These are phyloP conservation scores for Ustulina deusta DNA, from an alignment of 2,329 filamentous ascomycete genomes.

Conservation along the genomic window DNA sequence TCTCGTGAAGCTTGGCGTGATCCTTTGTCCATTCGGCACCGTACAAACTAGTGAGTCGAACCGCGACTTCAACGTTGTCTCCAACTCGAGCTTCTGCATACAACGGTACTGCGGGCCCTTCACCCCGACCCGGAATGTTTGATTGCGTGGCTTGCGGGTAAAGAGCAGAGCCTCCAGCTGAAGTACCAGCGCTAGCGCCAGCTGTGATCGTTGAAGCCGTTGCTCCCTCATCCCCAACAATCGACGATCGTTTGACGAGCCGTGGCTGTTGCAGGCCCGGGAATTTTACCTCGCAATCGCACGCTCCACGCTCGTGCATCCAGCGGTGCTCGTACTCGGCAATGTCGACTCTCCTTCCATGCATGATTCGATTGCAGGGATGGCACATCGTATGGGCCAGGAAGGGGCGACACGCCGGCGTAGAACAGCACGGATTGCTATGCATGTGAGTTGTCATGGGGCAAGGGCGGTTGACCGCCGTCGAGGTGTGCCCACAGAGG, in stretches of 20 bases:
- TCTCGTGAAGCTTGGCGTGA: slow-evolving; percentile 53
- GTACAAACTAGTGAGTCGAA: slow-evolving; percentile 54
- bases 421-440: slow-evolving; percentile 53
- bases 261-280: slow-evolving; percentile 54
- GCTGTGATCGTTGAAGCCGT: background rate
- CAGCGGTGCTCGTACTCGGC: slow-evolving; percentile 58
- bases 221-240: background rate
- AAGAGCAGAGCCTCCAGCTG: background rate
- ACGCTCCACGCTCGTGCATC: slow-evolving; percentile 60
- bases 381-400: slow-evolving; percentile 54
- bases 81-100: slow-evolving; percentile 39
- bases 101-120: slow-evolving; percentile 19
- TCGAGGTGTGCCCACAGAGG: slow-evolving; percentile 60
- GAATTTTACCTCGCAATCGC: slow-evolving; percentile 55
- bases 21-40: slow-evolving; percentile 57
- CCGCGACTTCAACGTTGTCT: slow-evolving; percentile 40
- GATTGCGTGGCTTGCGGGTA: background rate
- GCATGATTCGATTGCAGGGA: slow-evolving; percentile 55
- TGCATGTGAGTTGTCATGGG: slow-evolving; percentile 56
- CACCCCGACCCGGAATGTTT: background rate
- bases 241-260: slow-evolving; percentile 40
- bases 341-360: slow-evolving; percentile 56
- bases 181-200: background rate
- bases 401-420: slow-evolving; percentile 49
- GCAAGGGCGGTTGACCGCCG: slow-evolving; percentile 56